Evolutionary conservation across 1,284 basidiomycete species (phyloP).

Genomic region (Cryptococcus sp.): DNA sequence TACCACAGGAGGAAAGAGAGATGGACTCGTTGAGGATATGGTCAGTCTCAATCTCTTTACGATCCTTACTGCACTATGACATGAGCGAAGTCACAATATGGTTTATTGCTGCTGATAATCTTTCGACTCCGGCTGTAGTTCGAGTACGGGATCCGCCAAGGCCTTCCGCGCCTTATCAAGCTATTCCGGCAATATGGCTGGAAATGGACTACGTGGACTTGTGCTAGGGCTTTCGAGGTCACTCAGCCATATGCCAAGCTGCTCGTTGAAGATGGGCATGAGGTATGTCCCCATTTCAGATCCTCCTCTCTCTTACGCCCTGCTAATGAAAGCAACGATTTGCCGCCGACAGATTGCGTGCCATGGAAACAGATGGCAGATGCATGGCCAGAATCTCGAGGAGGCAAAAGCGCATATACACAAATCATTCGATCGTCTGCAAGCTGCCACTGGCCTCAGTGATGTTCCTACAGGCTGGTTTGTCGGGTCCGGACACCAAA

Average conservation of each 20-base stretch:
- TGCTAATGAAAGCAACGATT: background rate
- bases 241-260: slow-evolving; percentile 43
- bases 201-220: slow-evolving; percentile 49
- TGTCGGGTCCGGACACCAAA: slow-evolving; percentile 33
- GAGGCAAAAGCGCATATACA: slow-evolving; percentile 47
- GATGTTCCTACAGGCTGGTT: slow-evolving; percentile 50
- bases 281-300: slow-evolving; percentile 26
- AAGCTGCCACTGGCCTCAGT: slow-evolving; percentile 29
- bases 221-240: slow-evolving; percentile 48
- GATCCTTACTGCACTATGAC: background rate
- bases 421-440: slow-evolving; percentile 42
- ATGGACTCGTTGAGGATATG: slow-evolving; percentile 44
- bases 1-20: slow-evolving; percentile 31
- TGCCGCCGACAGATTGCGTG: slow-evolving; percentile 31
- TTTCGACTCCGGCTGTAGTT: slow-evolving; percentile 25
- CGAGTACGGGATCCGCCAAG: slow-evolving; percentile 50
- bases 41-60: slow-evolving; percentile 3
- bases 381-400: slow-evolving; percentile 36
- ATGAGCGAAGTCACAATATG: background rate
- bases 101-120: slow-evolving; percentile 5
- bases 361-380: slow-evolving; percentile 52
- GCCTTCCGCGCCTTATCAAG: slow-evolving; percentile 49
- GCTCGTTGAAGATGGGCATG: slow-evolving; percentile 49
- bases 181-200: slow-evolving; percentile 43
- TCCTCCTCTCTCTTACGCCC: background rate